Base-by-base conservation (phyloP, 495 filamentous ascomycete genomes). In the Aspergillus egyptiacus region DNA sequence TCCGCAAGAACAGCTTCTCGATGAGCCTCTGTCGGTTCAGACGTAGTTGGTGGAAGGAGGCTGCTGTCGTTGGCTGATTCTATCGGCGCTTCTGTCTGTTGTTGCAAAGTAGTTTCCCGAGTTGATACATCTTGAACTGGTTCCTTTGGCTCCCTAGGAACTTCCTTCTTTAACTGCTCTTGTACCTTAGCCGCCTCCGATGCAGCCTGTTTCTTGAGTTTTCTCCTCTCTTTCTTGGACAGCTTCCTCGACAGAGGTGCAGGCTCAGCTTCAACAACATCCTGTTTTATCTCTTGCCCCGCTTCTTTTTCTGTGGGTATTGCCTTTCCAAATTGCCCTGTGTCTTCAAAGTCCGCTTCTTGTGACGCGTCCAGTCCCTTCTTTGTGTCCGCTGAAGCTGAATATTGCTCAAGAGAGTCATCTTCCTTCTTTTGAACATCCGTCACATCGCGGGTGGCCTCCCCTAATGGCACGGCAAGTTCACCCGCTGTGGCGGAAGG, bases 161-260 rank as follows among this genome's bases (percentile, higher is more conserved):
- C 13, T 22, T 17, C 17, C 23, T 13, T 17, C 13, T 49, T 45
- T 23, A 25, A 19, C 31, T 57, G 48, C 38, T 28, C 47, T 23
- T 25, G 20, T n/a, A 28, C n/a, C 17, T 59, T 56, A 18, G 24
- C 5, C 20, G 25, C 13, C 19, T 58, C 47, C 37, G n/a, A n/a
- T n/a, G 55, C 55, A 10, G 45, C 53, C 24, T 67, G 57, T 31
- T 71, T 65, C 59, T 70, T 70, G 20, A 60, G 58, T 41, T 72
- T 75, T 41, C 55, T 68, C 52, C 68, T 72, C 37, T 73, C 66
- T 38, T 67, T 70, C 55, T 71, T 70, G 3, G 68, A 67, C 17
- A 63, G 39, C 36, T 69, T 67, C 7, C 62, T 61, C 11, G 51
- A 50, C n/a, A 56, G 32, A 19, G 33, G n/a, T n/a, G 48, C 37